Conservation (phyloP, 345 rosid genomes). For the Xanthoceras sorbifolium region DNA sequence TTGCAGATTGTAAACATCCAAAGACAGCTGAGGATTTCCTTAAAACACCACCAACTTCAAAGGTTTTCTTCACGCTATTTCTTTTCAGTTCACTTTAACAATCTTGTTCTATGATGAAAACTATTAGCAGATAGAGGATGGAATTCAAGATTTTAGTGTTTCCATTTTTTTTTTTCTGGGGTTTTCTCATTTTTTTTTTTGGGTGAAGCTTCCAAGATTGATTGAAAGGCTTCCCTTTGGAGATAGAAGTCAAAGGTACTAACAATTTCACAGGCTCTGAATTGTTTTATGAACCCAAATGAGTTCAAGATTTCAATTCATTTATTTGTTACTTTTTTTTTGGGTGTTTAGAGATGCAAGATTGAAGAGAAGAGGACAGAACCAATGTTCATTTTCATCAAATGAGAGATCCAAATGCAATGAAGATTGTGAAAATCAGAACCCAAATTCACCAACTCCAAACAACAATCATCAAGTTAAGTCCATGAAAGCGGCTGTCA, state of each 20-base stretch:
- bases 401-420: conserved; percentile 19
- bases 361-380: conserved; percentile 60
- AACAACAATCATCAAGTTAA: conserved; percentile 40
- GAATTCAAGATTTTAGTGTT: neutral
- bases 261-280: neutral
- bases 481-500: conserved; percentile 49
- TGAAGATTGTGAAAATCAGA: conserved; percentile 66
- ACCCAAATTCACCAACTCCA: conserved; percentile 61
- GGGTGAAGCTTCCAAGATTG: conserved; percentile 36
- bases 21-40: conserved; percentile 74
- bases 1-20: conserved; percentile 83
- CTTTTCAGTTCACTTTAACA: neutral
- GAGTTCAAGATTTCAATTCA: conserved; percentile 11
- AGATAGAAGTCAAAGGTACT: conserved; percentile 49
- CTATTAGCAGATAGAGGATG: too few species aligned
- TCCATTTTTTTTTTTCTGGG: neutral
- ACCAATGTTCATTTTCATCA: conserved; percentile 38
- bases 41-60: conserved; percentile 47
- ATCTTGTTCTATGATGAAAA: neutral
- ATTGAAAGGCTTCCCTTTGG: conserved; percentile 40
- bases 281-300: neutral
- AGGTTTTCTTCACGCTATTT: conserved; percentile 38
- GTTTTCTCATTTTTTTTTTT: conserved; percentile 9
- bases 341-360: conserved; percentile 41
- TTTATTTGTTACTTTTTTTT: neutral